Percentiles rank a stretch among this genome's conserved stretches.
Evolutionary conservation across 805 yeast species (phyloP).

Genomic region (Jamesozyma jinghongensis): DNA sequence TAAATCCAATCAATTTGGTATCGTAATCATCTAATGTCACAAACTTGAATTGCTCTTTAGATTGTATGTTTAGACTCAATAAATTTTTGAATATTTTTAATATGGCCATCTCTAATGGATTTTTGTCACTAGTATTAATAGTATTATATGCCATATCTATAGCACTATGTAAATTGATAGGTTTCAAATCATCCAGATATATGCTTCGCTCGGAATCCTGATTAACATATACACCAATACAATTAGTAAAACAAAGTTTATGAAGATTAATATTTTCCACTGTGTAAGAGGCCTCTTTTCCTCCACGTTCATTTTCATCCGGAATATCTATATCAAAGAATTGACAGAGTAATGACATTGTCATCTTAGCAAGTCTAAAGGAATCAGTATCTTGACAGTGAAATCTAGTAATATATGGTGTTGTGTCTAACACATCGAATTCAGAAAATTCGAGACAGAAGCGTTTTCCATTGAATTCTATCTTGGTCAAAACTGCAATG

Average conservation of each 20-base stretch:
- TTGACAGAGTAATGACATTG: conserved; percentile 15
- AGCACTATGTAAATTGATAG: conserved; percentile 7
- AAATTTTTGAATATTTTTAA: conserved; percentile 14
- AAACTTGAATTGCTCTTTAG: conserved; percentile 14
- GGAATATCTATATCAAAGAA: conserved; percentile 13
- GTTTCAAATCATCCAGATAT: conserved; percentile 10
- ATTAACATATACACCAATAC: conserved; percentile 11
- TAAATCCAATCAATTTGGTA: conserved; percentile 7
- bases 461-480: conserved; percentile 9
- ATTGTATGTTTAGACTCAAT: conserved; percentile 9
- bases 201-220: conserved; percentile 4
- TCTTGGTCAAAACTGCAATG: conserved; percentile 14
- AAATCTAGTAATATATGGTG: conserved; percentile 12
- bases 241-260: conserved; percentile 15
- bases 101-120: background rate
- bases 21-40: conserved; percentile 11
- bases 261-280: conserved; percentile 14
- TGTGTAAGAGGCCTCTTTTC: conserved; percentile 4
- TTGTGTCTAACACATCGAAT: conserved; percentile 6
- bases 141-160: conserved; percentile 3
- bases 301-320: conserved; percentile 6
- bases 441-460: conserved; percentile 13
- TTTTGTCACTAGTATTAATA: background rate
- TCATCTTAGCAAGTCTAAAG: conserved; percentile 13
- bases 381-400: conserved; percentile 10